Percentiles rank a stretch among this genome's conserved stretches.
Evolutionary conservation across 2,329 filamentous ascomycete species (phyloP).

Genomic region (Pseudopyricularia cyperi): DNA sequence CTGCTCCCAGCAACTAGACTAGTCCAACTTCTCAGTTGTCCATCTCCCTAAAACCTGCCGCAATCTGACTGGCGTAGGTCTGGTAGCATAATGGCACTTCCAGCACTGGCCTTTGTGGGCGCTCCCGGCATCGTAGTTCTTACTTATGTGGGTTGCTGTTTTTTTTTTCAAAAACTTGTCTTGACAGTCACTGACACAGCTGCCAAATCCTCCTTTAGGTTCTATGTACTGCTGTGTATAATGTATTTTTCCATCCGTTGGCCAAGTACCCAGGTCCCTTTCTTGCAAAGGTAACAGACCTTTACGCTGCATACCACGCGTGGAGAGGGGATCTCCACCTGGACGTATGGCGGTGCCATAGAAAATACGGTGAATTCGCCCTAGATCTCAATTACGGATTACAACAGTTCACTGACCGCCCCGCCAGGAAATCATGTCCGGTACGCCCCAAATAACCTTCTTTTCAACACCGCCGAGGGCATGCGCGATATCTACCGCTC

Average conservation of each 20-base stretch:
- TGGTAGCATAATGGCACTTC: no score
- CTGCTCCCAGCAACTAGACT: no score
- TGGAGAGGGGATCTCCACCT: slow-evolving; percentile 64
- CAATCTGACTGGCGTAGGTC: no score
- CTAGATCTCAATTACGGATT: no score
- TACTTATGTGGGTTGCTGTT: no score
- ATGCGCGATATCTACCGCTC: slow-evolving; percentile 55
- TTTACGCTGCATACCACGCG: slow-evolving; percentile 57
- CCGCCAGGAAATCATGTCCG: slow-evolving; percentile 52
- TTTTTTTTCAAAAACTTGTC: no score
- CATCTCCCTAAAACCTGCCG: no score
- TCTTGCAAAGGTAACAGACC: slow-evolving; percentile 47
- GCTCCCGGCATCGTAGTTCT: no score
- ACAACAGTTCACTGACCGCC: background rate
- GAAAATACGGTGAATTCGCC: slow-evolving; percentile 45
- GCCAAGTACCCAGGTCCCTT: slow-evolving; percentile 52
- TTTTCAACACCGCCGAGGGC: slow-evolving; percentile 59
- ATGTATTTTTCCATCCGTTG: slow-evolving; percentile 50
- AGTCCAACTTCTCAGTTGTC: no score
- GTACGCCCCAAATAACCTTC: slow-evolving; percentile 64
- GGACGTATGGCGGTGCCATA: slow-evolving; percentile 59
- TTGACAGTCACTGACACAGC: background rate
- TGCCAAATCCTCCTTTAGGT: no score
- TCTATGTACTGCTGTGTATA: slow-evolving; percentile 34
- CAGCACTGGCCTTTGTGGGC: no score